Evolutionary conservation across 768 basidiomycete species (phyloP).

Genomic region (Pseudohyphozyma bogoriensis): DNA sequence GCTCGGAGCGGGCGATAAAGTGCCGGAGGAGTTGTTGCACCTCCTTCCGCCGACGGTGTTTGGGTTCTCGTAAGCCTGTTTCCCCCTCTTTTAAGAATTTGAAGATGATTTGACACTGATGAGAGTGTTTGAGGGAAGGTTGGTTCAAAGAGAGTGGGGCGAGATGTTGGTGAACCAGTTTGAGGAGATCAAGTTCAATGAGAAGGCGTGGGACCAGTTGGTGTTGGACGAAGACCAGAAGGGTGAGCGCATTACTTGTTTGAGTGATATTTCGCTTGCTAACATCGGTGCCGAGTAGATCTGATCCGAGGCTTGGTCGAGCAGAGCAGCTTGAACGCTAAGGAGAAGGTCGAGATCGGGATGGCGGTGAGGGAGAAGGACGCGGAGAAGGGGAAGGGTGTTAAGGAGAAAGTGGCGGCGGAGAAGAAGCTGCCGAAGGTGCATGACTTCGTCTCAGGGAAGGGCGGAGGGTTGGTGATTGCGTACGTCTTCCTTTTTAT

Average conservation of each 20-base stretch:
- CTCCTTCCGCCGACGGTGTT: conserved; percentile 8
- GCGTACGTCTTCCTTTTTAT: conserved; percentile 37
- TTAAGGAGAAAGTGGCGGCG: too few relatives aligned
- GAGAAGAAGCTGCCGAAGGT: not conserved
- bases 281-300: conserved; percentile 40
- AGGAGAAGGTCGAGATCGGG: not conserved
- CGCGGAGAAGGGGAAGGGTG: too few relatives aligned
- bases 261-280: not conserved
- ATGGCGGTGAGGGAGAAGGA: too few relatives aligned
- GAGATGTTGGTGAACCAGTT: conserved; percentile 45
- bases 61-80: too few relatives aligned
- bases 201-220: conserved; percentile 53
- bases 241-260: not conserved
- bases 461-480: conserved; percentile 51
- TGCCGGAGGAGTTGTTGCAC: not conserved
- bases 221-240: conserved; percentile 40
- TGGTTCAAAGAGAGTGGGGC: conserved; percentile 7
- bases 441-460: conserved; percentile 52
- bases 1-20: too few relatives aligned
- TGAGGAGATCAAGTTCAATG: conserved; percentile 49
- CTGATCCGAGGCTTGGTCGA: conserved; percentile 51
- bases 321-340: conserved; percentile 35
- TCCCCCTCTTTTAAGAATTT: too few relatives aligned
- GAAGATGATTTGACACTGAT: too few relatives aligned
- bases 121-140: too few relatives aligned